These are phyloP conservation scores for Kregervanrija pseudodelftensis DNA, from an alignment of 805 yeast species.

Conservation along the genomic window DNA sequence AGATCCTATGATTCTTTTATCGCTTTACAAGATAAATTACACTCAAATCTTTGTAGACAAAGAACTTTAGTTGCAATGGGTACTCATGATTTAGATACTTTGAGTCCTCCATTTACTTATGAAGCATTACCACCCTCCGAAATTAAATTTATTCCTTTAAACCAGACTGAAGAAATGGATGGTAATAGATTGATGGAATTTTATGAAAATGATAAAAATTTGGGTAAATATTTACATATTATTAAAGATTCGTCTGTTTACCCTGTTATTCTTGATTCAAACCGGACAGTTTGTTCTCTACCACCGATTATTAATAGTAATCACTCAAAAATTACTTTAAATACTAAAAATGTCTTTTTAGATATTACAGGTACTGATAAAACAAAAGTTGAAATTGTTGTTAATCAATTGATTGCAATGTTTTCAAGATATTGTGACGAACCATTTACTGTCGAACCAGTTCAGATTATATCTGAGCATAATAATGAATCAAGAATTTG, in stretches of 20 bases:
- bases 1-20: constrained; percentile 91
- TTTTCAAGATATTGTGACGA: constrained; percentile 79
- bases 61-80: constrained; percentile 98
- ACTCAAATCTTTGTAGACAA: constrained; percentile 91
- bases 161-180: constrained; percentile 60
- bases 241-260: constrained; percentile 82
- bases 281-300: constrained; percentile 74
- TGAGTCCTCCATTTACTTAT: constrained; percentile 78
- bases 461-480: constrained; percentile 75
- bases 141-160: constrained; percentile 67
- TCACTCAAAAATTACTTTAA: constrained; percentile 76
- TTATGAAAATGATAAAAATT: constrained; percentile 83
- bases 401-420: constrained; percentile 92
- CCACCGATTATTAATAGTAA: constrained; percentile 97
- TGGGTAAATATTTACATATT: constrained; percentile 83
- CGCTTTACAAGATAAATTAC: constrained; percentile 92
- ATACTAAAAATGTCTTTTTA: constrained; percentile 82
- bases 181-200: constrained; percentile 82
- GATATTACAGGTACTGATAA: constrained; percentile 94
- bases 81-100: constrained; percentile 85
- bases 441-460: constrained; percentile 86
- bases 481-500: constrained; percentile 66
- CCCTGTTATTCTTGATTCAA: constrained; percentile 81
- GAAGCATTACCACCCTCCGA: constrained; percentile 77
- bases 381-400: constrained; percentile 89